phyloP scores from a whole-genome alignment of 1,284 basidiomycete genomes.

The Heterobasidion occidentale region DNA sequence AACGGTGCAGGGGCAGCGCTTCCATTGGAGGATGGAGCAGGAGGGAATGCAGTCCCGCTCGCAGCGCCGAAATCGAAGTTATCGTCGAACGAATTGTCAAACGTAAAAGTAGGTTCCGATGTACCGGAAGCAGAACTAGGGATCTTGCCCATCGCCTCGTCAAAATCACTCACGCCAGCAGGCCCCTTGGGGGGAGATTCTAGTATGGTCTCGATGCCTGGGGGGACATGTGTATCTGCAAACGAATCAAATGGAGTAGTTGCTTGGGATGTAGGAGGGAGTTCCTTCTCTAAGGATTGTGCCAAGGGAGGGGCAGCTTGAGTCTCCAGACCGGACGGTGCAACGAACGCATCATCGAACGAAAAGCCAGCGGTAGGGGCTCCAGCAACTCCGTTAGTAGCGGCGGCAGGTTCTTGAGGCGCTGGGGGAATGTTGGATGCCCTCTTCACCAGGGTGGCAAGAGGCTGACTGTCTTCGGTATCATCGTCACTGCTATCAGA shows the following conservation, averaged over 20 bases:
- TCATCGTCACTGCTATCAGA: constrained; percentile 49
- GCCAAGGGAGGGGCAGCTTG: background rate
- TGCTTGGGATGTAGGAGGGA: background rate
- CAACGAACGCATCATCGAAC: constrained; percentile 7
- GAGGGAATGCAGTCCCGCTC: constrained; percentile 16
- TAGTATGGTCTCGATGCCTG: background rate
- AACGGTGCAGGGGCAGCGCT: background rate
- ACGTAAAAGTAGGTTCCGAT: constrained; percentile 32
- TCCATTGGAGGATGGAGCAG: constrained; percentile 8
- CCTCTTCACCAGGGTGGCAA: constrained; percentile 14
- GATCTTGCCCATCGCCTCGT: constrained; percentile 59
- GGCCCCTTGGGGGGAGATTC: constrained; percentile 12
- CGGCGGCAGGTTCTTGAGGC: background rate
- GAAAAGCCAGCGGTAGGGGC: constrained; percentile 2
- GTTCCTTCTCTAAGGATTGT: background rate
- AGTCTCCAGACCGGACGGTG: constrained; percentile 7
- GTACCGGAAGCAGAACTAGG: constrained; percentile 28
- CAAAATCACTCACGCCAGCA: constrained; percentile 57
- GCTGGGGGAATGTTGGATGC: constrained; percentile 7
- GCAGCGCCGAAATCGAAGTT: constrained; percentile 75
- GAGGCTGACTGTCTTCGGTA: constrained; percentile 38
- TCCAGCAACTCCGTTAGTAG: background rate
- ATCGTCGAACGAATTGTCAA: constrained; percentile 77
- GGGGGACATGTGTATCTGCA: background rate
- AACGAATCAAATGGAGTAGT: background rate